Percentiles rank a stretch among this genome's conserved stretches.
Evolutionary conservation across 1,139 yeast genomes (phyloP).

Genomic region (Pichia sp.): DNA sequence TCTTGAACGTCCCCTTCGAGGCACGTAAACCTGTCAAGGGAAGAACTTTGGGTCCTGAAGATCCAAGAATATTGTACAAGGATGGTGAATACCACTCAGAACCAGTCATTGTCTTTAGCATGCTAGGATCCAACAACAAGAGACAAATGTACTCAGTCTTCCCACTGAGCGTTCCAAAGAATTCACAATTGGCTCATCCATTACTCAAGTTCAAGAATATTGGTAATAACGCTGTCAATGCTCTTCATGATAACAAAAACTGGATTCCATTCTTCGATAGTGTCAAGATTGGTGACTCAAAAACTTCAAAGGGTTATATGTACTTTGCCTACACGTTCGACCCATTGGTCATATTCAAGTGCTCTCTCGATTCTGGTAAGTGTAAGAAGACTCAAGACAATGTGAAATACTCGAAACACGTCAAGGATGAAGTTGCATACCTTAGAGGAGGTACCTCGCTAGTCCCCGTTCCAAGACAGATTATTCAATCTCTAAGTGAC

Average conservation of each 20-base stretch:
- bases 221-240: conserved; percentile 22
- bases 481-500: conserved; percentile 27
- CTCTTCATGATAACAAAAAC: conserved; percentile 38
- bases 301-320: conserved; percentile 25
- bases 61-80: conserved; percentile 35
- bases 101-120: conserved; percentile 41
- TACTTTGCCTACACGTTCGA: conserved; percentile 36
- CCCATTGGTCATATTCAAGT: conserved; percentile 39
- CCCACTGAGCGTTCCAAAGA: conserved; percentile 29
- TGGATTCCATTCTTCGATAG: conserved; percentile 45
- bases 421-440: conserved; percentile 15
- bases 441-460: conserved; percentile 47
- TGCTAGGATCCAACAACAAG: conserved; percentile 24
- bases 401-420: conserved; percentile 20
- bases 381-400: conserved; percentile 25
- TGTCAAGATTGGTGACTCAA: conserved; percentile 22
- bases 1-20: conserved; percentile 21
- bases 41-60: conserved; percentile 32
- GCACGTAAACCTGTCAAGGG: conserved; percentile 17
- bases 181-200: conserved; percentile 13
- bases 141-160: conserved; percentile 27
- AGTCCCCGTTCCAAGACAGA: conserved; percentile 31
- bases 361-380: conserved; percentile 37
- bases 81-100: conserved; percentile 33
- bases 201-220: conserved; percentile 26